Evolutionary conservation across 1,284 basidiomycete species (phyloP).

Genomic region (Rugiboletus extremiorientalis): DNA sequence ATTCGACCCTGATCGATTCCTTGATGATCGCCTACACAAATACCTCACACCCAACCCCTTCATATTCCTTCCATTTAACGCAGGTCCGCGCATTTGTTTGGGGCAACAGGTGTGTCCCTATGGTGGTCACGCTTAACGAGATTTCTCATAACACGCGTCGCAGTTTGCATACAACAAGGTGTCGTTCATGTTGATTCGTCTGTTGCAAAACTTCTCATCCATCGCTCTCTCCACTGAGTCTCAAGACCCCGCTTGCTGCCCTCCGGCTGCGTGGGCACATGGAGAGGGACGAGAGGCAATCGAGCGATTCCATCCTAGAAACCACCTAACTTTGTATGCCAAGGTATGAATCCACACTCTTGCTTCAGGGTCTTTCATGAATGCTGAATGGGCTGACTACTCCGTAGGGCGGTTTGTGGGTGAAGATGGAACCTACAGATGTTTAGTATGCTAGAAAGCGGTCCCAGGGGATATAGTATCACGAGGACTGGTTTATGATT

Average conservation of each 20-base stretch:
- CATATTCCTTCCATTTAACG: conserved; percentile 52
- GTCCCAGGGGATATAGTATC: no score
- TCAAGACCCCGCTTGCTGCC: conserved; percentile 42
- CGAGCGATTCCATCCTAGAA: conserved; percentile 35
- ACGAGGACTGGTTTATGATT: neutral
- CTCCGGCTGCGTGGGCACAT: conserved; percentile 46
- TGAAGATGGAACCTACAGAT: neutral
- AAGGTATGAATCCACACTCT: neutral
- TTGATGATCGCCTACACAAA: conserved; percentile 38
- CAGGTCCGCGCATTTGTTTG: conserved; percentile 50
- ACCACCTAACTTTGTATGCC: neutral
- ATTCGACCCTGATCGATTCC: conserved; percentile 53
- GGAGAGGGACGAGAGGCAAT: conserved; percentile 42
- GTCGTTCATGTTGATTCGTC: conserved; percentile 62
- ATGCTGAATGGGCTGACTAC: neutral
- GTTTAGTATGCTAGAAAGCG: neutral
- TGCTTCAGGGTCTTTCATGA: neutral
- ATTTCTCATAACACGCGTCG: neutral
- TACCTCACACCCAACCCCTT: conserved; percentile 38
- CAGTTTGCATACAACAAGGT: conserved; percentile 71
- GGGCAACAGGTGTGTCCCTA: conserved; percentile 34
- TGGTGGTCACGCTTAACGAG: neutral
- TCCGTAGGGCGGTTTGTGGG: neutral
- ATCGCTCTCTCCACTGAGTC: conserved; percentile 48
- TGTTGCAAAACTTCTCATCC: conserved; percentile 57